Conservation (phyloP, 2,329 filamentous ascomycete genomes). For the Didymosphaeria variabile region DNA sequence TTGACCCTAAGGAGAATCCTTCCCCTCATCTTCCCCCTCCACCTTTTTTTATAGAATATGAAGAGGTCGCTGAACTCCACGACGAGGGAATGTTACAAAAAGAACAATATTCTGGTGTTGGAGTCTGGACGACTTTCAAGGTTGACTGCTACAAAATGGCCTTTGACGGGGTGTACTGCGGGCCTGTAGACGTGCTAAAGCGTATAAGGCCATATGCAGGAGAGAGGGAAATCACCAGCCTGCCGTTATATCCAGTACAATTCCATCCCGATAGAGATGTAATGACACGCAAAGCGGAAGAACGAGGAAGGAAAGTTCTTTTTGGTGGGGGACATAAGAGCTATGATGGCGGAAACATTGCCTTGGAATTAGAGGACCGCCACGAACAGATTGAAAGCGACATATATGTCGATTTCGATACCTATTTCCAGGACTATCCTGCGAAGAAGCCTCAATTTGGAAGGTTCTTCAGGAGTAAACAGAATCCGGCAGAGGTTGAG, state of each 20-base stretch:
- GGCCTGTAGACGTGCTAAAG: conserved; percentile 11
- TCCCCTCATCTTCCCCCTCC: no score
- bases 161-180: conserved; percentile 13
- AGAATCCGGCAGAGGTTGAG: not conserved
- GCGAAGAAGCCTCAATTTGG: conserved; percentile 1
- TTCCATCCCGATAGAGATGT: conserved; percentile 10
- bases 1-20: no score
- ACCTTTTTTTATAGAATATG: no score
- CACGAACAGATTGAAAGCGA: conserved; percentile 20
- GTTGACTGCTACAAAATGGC: conserved; percentile 17
- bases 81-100: conserved; percentile 6
- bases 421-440: conserved; percentile 13
- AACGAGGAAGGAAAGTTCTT: conserved; percentile 13
- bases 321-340: conserved; percentile 14
- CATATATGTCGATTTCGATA: conserved; percentile 20
- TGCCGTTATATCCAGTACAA: conserved; percentile 14
- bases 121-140: conserved; percentile 12
- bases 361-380: not conserved
- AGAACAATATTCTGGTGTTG: conserved; percentile 7
- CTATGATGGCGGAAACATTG: conserved; percentile 14
- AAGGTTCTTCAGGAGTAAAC: conserved; percentile 9
- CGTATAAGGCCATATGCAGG: conserved; percentile 19
- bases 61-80: not conserved
- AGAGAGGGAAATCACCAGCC: conserved; percentile 13
- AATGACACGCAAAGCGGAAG: not conserved